phyloP scores from a whole-genome alignment of 352 stramenopile genomes.

The Phytophthora palmivora region DNA sequence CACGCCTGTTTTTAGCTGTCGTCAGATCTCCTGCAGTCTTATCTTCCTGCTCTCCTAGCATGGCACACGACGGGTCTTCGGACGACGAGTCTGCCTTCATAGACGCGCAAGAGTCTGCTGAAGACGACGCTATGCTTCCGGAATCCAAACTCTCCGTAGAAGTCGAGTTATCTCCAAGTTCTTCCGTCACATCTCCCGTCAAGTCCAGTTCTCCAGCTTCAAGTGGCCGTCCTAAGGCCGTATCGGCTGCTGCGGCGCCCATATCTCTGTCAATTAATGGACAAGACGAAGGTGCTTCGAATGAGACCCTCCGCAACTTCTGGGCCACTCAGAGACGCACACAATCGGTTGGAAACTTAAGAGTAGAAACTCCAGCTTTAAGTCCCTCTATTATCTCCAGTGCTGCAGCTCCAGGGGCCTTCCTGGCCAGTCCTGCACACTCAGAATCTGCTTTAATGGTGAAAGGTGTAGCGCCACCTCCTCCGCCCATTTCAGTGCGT shows the following conservation, averaged over 20 bases:
- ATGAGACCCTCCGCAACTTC: constrained; percentile 3
- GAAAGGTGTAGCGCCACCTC: constrained; percentile 5
- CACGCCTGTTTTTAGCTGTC: no score
- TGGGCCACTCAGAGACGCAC: constrained; percentile 52
- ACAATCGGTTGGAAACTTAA: constrained; percentile 60
- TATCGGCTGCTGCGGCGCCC: constrained; percentile 20
- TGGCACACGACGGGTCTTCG: constrained; percentile 39
- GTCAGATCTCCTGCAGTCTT: no score
- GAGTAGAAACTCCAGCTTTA: constrained; percentile 5
- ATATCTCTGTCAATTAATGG: constrained; percentile 5
- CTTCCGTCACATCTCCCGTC: background rate
- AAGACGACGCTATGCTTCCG: constrained; percentile 6
- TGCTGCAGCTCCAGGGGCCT: constrained; percentile 10
- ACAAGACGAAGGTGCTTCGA: constrained; percentile 9
- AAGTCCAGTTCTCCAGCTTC: constrained; percentile 11
- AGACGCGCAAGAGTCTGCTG: constrained; percentile 18
- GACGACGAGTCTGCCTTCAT: constrained; percentile 23
- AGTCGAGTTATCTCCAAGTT: constrained; percentile 36
- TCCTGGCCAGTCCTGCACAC: constrained; percentile 27
- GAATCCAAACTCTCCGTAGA: constrained; percentile 15
- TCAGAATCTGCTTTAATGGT: constrained; percentile 38
- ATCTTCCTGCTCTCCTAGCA: constrained; percentile 14
- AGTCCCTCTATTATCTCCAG: constrained; percentile 1
- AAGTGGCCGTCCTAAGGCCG: constrained; percentile 25
- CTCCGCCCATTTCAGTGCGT: constrained; percentile 39